Conservation (phyloP, 1,284 basidiomycete species). For the Wallemia hederae region DNA sequence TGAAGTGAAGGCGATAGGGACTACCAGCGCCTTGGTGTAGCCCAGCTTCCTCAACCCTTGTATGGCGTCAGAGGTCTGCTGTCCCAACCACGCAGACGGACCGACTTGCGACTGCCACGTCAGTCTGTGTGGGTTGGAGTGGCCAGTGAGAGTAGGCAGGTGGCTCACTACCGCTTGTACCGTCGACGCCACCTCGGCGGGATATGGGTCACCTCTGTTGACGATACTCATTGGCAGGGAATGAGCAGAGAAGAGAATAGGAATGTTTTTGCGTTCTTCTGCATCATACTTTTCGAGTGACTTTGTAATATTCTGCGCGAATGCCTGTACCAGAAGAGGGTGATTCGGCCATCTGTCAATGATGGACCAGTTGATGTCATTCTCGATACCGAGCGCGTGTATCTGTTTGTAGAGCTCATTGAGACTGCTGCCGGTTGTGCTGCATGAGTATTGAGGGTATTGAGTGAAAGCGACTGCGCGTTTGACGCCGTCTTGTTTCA, state of each 20-base stretch:
- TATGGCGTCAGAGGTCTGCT: slow-evolving; percentile 72
- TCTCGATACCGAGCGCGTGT: slow-evolving; percentile 19
- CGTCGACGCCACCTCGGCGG: slow-evolving; percentile 78
- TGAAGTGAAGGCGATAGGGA: slow-evolving; percentile 93
- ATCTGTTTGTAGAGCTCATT: slow-evolving; percentile 61
- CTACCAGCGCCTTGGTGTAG: slow-evolving; percentile 51
- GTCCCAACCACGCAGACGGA: slow-evolving; percentile 91
- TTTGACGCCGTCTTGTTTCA: slow-evolving; percentile 70
- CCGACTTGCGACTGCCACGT: slow-evolving; percentile 98
- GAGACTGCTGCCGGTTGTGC: slow-evolving; percentile 82
- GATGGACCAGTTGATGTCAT: slow-evolving; percentile 71
- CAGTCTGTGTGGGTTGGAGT: slow-evolving; percentile 47
- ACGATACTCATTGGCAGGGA: slow-evolving; percentile 91
- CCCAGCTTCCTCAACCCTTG: slow-evolving; percentile 74
- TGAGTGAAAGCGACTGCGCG: slow-evolving; percentile 90
- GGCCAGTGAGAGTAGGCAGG: slow-evolving; percentile 3
- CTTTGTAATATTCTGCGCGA: slow-evolving; percentile 60
- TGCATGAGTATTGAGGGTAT: slow-evolving; percentile 97
- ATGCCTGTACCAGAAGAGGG: slow-evolving; percentile 73
- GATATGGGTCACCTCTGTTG: slow-evolving; percentile 92
- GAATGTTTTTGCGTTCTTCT: slow-evolving; percentile 34
- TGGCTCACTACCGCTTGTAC: slow-evolving; percentile 70
- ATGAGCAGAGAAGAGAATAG: slow-evolving; percentile 87
- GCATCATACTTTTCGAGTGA: slow-evolving; percentile 54
- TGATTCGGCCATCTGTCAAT: slow-evolving; percentile 96